These are phyloP conservation scores for Corymbia maculata DNA, from an alignment of 345 rosid species.

Conservation along the genomic window DNA sequence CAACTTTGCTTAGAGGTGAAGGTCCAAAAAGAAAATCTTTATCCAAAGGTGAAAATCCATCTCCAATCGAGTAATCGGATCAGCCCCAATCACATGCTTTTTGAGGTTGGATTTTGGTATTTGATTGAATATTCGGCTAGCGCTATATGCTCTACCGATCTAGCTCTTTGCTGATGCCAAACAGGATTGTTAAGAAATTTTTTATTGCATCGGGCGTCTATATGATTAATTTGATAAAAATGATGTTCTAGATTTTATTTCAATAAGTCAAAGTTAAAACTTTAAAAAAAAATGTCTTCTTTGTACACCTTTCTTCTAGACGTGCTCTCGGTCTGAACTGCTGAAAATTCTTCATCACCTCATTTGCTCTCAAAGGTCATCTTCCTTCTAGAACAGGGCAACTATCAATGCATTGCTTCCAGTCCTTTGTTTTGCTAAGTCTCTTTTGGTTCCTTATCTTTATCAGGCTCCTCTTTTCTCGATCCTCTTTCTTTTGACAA, in stretches of 20 bases:
- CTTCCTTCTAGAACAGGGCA: not conserved
- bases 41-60: not conserved
- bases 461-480: not conserved
- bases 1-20: not conserved
- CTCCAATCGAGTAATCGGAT: not conserved
- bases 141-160: no score
- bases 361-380: not conserved
- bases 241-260: not conserved
- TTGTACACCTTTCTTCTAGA: not conserved
- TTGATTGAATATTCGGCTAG: no score
- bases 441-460: not conserved
- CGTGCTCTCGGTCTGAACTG: not conserved
- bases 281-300: not conserved
- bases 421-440: not conserved
- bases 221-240: not conserved
- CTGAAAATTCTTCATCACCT: not conserved
- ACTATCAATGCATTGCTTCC: not conserved
- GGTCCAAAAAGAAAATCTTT: not conserved
- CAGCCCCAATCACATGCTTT: not conserved
- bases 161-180: no score
- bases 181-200: no score
- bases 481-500: not conserved
- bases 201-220: fast-evolving
- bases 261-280: not conserved
- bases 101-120: no score